Conservation (phyloP, 208 protist species). For the Leptomonas pyrrhocoris region DNA sequence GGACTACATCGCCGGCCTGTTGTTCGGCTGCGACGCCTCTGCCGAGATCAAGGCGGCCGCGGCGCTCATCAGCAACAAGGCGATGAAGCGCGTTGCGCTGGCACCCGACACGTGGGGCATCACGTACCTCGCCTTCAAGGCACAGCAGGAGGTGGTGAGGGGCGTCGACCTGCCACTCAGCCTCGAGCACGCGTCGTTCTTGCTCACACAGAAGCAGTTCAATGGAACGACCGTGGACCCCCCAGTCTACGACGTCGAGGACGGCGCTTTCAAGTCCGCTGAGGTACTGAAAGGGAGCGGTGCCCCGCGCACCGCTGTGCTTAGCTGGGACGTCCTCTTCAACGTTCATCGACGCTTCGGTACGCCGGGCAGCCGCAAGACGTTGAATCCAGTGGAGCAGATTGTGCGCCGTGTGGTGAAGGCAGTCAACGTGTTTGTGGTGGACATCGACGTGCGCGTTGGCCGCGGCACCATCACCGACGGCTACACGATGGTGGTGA, state of each 20-base stretch:
- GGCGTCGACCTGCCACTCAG: slow-evolving; percentile 69
- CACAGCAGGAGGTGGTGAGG: slow-evolving; percentile 81
- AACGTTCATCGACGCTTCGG: slow-evolving; percentile 88
- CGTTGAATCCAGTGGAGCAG: slow-evolving; percentile 85
- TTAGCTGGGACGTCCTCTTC: slow-evolving; percentile 82
- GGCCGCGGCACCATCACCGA: slow-evolving; percentile 88
- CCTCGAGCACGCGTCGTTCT: slow-evolving; percentile 81
- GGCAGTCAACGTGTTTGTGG: slow-evolving; percentile 90
- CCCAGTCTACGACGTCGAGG: slow-evolving; percentile 57
- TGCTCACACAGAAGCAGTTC: slow-evolving; percentile 66
- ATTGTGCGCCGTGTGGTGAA: slow-evolving; percentile 90
- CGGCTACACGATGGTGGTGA: slow-evolving; percentile 92
- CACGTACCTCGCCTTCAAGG: slow-evolving; percentile 77
- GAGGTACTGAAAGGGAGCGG: slow-evolving; percentile 26
- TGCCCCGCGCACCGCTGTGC: slow-evolving; percentile 58
- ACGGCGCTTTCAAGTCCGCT: slow-evolving; percentile 40
- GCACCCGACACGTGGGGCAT: slow-evolving; percentile 86
- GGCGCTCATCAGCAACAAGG: slow-evolving; percentile 55
- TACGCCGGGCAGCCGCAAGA: slow-evolving; percentile 80
- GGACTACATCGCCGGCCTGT: slow-evolving; percentile 82
- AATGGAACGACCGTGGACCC: slow-evolving; percentile 45
- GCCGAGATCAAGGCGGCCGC: slow-evolving; percentile 49
- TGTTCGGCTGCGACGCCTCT: slow-evolving; percentile 70
- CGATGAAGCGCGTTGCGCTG: slow-evolving; percentile 63
- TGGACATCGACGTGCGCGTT: slow-evolving; percentile 88